Conservation (phyloP, 2,329 filamentous ascomycete species). For the Aspergillus sp. region DNA sequence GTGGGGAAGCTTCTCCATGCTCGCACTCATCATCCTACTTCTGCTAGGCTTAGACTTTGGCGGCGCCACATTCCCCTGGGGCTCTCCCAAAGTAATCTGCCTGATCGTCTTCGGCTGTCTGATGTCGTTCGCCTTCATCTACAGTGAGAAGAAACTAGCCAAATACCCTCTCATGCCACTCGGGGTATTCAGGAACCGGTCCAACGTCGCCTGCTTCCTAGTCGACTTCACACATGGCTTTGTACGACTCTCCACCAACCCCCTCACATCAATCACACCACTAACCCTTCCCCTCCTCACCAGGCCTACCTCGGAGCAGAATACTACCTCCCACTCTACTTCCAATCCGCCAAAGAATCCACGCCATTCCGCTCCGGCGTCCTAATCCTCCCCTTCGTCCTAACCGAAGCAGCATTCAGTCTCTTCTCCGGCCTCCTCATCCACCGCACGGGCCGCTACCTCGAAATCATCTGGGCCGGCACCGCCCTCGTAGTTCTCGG, state of each 20-base stretch:
- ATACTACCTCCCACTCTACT: conserved; percentile 74
- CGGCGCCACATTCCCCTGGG: conserved; percentile 56
- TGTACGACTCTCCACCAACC: conserved; percentile 19
- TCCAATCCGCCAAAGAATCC: conserved; percentile 66
- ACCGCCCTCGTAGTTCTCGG: conserved; percentile 47
- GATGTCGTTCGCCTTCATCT: conserved; percentile 56
- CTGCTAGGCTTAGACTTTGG: conserved; percentile 58
- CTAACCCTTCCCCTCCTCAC: conserved; percentile 42
- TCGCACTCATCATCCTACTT: conserved; percentile 54
- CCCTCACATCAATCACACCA: neutral
- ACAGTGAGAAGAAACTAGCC: conserved; percentile 65
- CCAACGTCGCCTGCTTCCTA: conserved; percentile 60
- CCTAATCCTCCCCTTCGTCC: conserved; percentile 63
- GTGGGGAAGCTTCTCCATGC: conserved; percentile 54
- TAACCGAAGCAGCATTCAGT: conserved; percentile 47
- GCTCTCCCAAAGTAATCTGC: conserved; percentile 56
- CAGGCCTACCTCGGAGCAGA: conserved; percentile 64
- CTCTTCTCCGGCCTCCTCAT: conserved; percentile 52
- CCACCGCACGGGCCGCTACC: conserved; percentile 53
- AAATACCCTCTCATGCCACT: conserved; percentile 70
- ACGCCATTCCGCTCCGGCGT: conserved; percentile 60
- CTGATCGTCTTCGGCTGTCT: conserved; percentile 54
- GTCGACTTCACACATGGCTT: conserved; percentile 53
- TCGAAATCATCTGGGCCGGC: conserved; percentile 50
- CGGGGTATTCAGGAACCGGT: conserved; percentile 57